A percentile compares a stretch with the other conserved stretches of the same genome.
Evolutionary conservation across 352 stramenopile genomes (phyloP).

Genomic region (Globisporangium paddicum): DNA sequence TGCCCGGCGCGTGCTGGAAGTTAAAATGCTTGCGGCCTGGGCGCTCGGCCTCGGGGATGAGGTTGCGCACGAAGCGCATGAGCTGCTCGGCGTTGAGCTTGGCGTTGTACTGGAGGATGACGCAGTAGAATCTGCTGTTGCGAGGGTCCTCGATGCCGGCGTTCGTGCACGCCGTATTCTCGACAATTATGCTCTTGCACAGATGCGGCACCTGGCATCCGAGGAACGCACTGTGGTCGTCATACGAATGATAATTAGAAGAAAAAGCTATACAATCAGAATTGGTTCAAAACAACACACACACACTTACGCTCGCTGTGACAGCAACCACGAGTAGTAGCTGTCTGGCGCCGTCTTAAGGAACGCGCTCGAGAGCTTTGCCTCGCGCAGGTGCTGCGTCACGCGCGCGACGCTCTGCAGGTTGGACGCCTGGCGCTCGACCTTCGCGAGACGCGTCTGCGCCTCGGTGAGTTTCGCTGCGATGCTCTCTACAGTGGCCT

Average conservation of each 20-base stretch:
- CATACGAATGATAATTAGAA: background rate
- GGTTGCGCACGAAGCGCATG: slow-evolving; percentile 68
- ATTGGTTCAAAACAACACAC: too few species aligned
- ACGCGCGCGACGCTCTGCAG: slow-evolving; percentile 15
- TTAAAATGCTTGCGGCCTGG: slow-evolving; percentile 81
- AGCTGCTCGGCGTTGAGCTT: slow-evolving; percentile 81
- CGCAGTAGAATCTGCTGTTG: slow-evolving; percentile 80
- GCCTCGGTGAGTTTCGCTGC: slow-evolving; percentile 6
- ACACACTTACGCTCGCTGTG: slow-evolving; percentile 46
- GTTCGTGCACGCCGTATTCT: slow-evolving; percentile 79
- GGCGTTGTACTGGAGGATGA: slow-evolving; percentile 85
- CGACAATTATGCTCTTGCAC: slow-evolving; percentile 89
- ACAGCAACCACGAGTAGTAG: slow-evolving; percentile 76
- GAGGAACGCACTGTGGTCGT: slow-evolving; percentile 41
- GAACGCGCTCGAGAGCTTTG: slow-evolving; percentile 46
- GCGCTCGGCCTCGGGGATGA: slow-evolving; percentile 45
- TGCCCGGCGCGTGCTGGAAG: slow-evolving; percentile 76
- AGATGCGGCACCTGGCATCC: slow-evolving; percentile 61
- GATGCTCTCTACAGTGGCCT: slow-evolving; percentile 4
- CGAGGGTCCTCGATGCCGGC: slow-evolving; percentile 43
- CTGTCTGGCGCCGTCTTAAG: slow-evolving; percentile 61
- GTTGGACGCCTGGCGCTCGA: slow-evolving; percentile 12
- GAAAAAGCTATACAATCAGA: too few species aligned
- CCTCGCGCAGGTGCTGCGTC: slow-evolving; percentile 20
- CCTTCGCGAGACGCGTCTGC: slow-evolving; percentile 6